phyloP scores from a whole-genome alignment of 1,284 basidiomycete genomes.

The Fomitopsis schrenkii region DNA sequence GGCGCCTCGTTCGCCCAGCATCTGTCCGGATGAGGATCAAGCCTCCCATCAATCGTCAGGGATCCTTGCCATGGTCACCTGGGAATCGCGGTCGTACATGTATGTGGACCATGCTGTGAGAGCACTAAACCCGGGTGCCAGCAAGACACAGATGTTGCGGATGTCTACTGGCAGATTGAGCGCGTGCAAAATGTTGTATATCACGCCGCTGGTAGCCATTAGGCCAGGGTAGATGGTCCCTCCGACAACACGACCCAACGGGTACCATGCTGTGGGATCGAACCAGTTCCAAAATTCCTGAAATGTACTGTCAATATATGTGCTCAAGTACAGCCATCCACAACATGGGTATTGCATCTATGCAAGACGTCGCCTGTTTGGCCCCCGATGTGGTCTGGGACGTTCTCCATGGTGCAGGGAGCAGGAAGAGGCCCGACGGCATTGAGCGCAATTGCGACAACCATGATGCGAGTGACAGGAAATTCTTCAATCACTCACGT shows the following conservation, averaged over 20 bases:
- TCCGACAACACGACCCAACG: conserved; percentile 95
- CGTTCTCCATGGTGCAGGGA: no score
- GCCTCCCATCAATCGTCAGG: no score
- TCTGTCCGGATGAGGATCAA: no score
- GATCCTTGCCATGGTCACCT: background rate
- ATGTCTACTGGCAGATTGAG: conserved; percentile 97
- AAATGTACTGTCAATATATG: background rate
- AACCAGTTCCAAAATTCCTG: conserved; percentile 99
- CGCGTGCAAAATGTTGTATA: conserved; percentile 87
- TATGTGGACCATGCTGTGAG: conserved; percentile 98
- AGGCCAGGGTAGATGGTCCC: conserved; percentile 98
- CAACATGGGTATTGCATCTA: no score
- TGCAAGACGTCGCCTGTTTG: no score
- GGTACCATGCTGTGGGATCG: conserved; percentile 99
- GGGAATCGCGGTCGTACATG: conserved; percentile 50
- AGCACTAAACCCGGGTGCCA: conserved; percentile 96
- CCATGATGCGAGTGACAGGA: no score
- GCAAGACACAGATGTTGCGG: conserved; percentile 93
- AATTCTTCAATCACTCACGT: conserved; percentile 50
- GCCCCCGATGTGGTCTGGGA: no score
- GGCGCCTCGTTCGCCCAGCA: no score
- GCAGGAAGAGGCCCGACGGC: no score
- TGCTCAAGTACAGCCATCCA: background rate
- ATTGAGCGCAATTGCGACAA: no score
- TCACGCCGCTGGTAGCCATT: conserved; percentile 97